A percentile compares a stretch with the other conserved stretches of the same genome.
phyloP scores from a whole-genome alignment of 73 alveolate species.

The Tetrahymena borealis region DNA sequence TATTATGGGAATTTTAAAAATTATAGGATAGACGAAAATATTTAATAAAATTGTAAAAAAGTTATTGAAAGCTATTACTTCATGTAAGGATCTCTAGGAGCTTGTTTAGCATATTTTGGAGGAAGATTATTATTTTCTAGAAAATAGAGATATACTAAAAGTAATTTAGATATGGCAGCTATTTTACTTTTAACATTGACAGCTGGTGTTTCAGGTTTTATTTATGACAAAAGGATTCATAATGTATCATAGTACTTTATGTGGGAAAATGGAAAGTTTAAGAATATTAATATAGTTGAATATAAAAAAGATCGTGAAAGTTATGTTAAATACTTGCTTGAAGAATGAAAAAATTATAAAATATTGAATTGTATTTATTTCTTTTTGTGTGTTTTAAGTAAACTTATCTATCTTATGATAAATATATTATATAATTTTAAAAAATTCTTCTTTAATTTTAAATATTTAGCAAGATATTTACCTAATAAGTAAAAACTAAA shows the following conservation, averaged over 20 bases:
- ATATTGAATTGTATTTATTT: neutral
- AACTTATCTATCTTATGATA: neutral
- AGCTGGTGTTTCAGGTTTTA: neutral
- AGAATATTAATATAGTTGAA: neutral
- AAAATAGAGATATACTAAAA: neutral
- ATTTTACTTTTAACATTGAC: neutral
- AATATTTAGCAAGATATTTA: too few species aligned
- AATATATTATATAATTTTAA: too few species aligned
- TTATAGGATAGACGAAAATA: neutral
- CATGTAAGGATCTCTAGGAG: neutral
- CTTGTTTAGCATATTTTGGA: neutral
- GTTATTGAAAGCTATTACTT: neutral
- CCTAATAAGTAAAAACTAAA: too few species aligned
- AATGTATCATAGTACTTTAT: neutral
- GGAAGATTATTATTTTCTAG: neutral
- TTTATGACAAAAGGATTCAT: neutral
- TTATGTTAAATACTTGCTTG: neutral
- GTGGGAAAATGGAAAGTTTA: neutral
- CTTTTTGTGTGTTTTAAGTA: neutral
- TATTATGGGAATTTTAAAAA: neutral
- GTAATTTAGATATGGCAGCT: neutral
- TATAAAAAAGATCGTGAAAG: neutral
- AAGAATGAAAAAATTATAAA: too few species aligned
- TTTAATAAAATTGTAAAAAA: neutral
- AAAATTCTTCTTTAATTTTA: too few species aligned